Evolutionary conservation across 192 early-diverging fungal genomes (phyloP), one percentile per base, ranked within the genome.

Genomic region (Coemansia sp.): DNA sequence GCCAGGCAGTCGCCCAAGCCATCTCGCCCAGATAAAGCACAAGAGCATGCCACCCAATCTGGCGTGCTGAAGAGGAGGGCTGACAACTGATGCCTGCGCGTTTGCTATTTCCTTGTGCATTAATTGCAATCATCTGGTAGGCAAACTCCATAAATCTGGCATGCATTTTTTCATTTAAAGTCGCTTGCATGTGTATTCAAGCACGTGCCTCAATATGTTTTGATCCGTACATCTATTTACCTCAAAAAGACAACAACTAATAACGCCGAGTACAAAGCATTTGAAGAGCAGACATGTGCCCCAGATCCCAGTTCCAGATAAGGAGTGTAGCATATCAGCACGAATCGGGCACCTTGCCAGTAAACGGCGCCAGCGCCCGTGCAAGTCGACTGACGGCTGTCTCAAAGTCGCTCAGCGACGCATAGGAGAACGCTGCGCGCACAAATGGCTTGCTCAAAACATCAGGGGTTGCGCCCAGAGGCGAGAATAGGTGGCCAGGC

Each of bases 371-470:
- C n/a, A 89, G 53, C 11, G 83, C 66, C 43, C 77, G 77, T 11
- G 80, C 83, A 10, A 90, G 68, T 14, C 88, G 60, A 43, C 62
- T 67, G 35, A 90, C 52, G 2, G 75, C 88, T 18, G 71, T 73
- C 33, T 85, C 85, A 77, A 88, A 86, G 15, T 87, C 56, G 26
- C 79, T 65, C 3, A 75, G 52, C 5, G 83, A 49, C 8, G 86
- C 87, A 47, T 79, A 85, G 48, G 86, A 87, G 40, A 82, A 90
- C 3, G 88, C 82, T 3, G 85, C 83, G 21, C 88, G 78, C 43
- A 90, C 74, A 59, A 73, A 87, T 15, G 83, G 80, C 29, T 77
- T 70, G 13, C 73, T 63, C 1, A 64, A 67, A 17, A 47, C 74
- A n/a, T 59, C 60, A 1, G 66, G 59, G 21, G 67, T 58, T n/a